Conservation (phyloP, 805 yeast genomes). For the Candida hispaniensis region DNA sequence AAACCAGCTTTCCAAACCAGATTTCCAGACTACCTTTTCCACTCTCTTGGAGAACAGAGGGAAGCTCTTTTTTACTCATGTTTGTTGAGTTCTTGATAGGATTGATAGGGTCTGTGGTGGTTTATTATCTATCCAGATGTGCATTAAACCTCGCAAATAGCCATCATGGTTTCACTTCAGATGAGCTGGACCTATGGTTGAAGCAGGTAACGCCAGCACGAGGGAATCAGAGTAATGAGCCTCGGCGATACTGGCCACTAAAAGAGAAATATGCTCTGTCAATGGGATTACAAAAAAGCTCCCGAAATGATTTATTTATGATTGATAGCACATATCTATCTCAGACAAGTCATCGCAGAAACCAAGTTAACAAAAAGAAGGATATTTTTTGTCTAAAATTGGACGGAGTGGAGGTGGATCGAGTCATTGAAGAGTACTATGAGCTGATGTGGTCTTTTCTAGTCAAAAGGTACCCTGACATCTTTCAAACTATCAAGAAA, state of each 20-base stretch:
- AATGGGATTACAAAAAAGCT: constrained; percentile 45
- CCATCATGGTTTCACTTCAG: not conserved
- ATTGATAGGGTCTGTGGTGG: not conserved
- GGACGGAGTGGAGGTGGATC: constrained; percentile 24
- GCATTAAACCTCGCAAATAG: not conserved
- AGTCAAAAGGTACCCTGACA: constrained; percentile 41
- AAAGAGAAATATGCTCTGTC: constrained; percentile 51
- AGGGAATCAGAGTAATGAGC: not conserved
- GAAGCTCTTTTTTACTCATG: not conserved
- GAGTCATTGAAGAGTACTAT: constrained; percentile 43
- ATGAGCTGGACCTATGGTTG: not conserved
- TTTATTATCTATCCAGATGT: not conserved
- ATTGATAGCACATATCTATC: constrained; percentile 50
- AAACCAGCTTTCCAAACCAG: no score
- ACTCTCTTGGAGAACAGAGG: not conserved
- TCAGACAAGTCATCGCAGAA: constrained; percentile 34
- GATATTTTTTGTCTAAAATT: constrained; percentile 28
- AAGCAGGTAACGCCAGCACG: not conserved
- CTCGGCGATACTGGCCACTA: constrained; percentile 39
- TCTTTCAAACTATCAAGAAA: constrained; percentile 30
- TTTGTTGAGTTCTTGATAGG: not conserved
- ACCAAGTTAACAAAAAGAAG: constrained; percentile 26
- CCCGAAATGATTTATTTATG: constrained; percentile 46
- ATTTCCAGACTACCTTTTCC: not conserved
- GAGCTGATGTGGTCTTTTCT: constrained; percentile 35